phyloP scores from a whole-genome alignment of 441 rosid genomes.

The Geranium incanum region DNA sequence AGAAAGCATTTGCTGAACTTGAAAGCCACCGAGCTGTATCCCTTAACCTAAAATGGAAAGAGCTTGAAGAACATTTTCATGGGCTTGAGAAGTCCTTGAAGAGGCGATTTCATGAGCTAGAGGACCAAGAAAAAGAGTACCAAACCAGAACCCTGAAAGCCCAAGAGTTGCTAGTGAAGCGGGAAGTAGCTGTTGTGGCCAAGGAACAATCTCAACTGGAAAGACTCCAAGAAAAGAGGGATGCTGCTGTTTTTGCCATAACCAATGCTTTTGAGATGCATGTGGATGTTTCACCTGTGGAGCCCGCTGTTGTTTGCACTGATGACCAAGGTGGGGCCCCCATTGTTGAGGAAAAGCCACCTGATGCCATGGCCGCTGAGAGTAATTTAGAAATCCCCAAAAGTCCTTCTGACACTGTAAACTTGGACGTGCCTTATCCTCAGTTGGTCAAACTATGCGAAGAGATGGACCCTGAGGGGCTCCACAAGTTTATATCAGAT shows the following conservation, averaged over 20 bases:
- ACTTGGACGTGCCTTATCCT: conserved; percentile 63
- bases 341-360: conserved; percentile 34
- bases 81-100: conserved; percentile 96
- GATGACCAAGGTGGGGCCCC: conserved; percentile 35
- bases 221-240: conserved; percentile 83
- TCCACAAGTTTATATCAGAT: conserved; percentile 89
- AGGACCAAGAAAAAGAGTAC: conserved; percentile 79
- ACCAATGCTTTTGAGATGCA: conserved; percentile 56
- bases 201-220: conserved; percentile 66
- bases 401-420: conserved; percentile 40
- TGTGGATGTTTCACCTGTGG: conserved; percentile 34
- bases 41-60: conserved; percentile 91
- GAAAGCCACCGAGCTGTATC: conserved; percentile 82
- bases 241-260: conserved; percentile 64
- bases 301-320: conserved; percentile 32
- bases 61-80: conserved; percentile 89
- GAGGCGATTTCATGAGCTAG: conserved; percentile 92
- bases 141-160: conserved; percentile 69
- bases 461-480: conserved; percentile 79
- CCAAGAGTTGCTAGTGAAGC: conserved; percentile 55
- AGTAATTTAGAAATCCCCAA: conserved; percentile 42
- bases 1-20: conserved; percentile 98
- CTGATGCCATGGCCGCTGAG: conserved; percentile 33
- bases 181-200: conserved; percentile 67
- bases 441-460: conserved; percentile 59